Evolutionary conservation across 352 stramenopile genomes (phyloP), one percentile per base, ranked within the genome.

Genomic region (Globisporangium echinulatum): DNA sequence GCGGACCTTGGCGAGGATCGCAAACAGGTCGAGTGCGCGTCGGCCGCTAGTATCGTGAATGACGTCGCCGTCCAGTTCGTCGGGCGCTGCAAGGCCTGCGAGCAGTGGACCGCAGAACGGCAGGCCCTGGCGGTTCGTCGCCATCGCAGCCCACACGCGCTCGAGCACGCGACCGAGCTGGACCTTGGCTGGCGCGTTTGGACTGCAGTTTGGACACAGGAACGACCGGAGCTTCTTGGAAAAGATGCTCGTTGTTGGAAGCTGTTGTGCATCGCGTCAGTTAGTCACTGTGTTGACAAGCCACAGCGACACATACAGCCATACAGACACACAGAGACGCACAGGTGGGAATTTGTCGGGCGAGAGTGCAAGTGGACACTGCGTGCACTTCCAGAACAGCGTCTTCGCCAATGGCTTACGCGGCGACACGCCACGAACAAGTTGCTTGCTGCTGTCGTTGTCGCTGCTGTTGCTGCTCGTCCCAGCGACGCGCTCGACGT

Each of bases 111-210:
- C 79, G 54, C 82, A 92, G 48, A 94, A 94, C 17, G 85, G 77
- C 70, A 90, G 76, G 5, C 82, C 85, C 63, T 94, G 85, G 14
- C 71, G 80, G 65, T 94, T 94, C n/a, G 83, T 94, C 13, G 82
- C 85, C 58, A 94, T 60, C 46, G 82, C 87, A 2, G 85, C 92
- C 85, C 85, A 94, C 46, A 94, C 84, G 33, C 82, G 82, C 66
- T 94, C 85, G 52, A 94, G 63, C 49, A 79, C 68, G 63, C 88
- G 92, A 1, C 74, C 82, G 37, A 94, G 70, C 55, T 88, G 82
- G 14, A 94, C 74, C 63, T 87, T 87, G 4, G 68, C 57, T 7
- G 83, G 71, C 0, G 81, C 76, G 44, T 77, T 74, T 7, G 70
- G 66, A 15, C 74, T 79, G 61, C 85, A 94, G 58, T 92, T 58